Percentiles rank a stretch among this genome's conserved stretches.
These are phyloP conservation scores for Miscanthus lutarioriparius DNA, from an alignment of 176 grass and related monocot species.

Conservation along the genomic window DNA sequence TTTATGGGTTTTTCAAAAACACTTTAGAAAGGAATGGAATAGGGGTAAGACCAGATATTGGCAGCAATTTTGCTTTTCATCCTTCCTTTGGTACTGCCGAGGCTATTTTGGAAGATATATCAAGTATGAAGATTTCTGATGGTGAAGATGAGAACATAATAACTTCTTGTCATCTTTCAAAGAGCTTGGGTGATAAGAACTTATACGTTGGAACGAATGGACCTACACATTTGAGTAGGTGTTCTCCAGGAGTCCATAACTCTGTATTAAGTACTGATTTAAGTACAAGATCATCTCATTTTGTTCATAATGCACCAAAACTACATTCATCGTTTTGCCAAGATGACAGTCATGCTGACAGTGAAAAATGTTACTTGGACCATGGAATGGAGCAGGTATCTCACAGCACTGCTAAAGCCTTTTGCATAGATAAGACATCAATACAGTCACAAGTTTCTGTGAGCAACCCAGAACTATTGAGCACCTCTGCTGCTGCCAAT, in stretches of 20 bases:
- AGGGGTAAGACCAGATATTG: slow-evolving; percentile 44
- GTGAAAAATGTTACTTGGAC: slow-evolving; percentile 3
- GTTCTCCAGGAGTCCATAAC: not conserved
- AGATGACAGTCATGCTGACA: slow-evolving; percentile 22
- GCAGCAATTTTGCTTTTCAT: not conserved
- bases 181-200: slow-evolving; percentile 1
- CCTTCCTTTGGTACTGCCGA: slow-evolving; percentile 17
- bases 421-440: not conserved
- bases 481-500: not conserved
- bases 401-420: not conserved
- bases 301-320: slow-evolving; percentile 8
- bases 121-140: slow-evolving; percentile 36
- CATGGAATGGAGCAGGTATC: slow-evolving; percentile 25
- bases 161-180: slow-evolving; percentile 21
- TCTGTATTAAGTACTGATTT: slow-evolving; percentile 28
- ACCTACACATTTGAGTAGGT: not conserved
- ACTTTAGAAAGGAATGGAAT: slow-evolving; percentile 54
- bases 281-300: slow-evolving; percentile 8
- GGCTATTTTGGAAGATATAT: slow-evolving; percentile 25
- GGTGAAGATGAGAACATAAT: slow-evolving; percentile 20
- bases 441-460: slow-evolving; percentile 15
- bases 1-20: slow-evolving; percentile 66
- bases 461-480: slow-evolving; percentile 21
- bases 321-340: slow-evolving; percentile 10
- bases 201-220: slow-evolving; percentile 13